A percentile compares a stretch with the other conserved stretches of the same genome.
Evolutionary conservation across 352 stramenopile species (phyloP).

Genomic region (Phytopythium boreale): DNA sequence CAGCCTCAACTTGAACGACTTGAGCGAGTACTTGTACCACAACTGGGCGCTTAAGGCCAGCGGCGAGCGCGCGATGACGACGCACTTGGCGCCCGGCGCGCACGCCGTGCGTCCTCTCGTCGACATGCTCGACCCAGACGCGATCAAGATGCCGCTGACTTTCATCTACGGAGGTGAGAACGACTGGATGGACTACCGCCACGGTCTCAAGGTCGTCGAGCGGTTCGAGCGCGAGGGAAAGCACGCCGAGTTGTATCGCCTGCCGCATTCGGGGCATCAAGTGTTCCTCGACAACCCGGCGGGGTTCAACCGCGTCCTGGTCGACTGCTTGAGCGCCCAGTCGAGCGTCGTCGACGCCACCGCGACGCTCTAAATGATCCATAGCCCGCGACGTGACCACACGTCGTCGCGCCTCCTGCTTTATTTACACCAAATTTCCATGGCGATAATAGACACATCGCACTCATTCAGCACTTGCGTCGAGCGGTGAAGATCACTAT

Average conservation of each 20-base stretch:
- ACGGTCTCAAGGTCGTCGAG: conserved; percentile 61
- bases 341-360: conserved; percentile 14
- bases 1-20: conserved; percentile 49
- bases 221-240: conserved; percentile 32
- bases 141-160: conserved; percentile 73
- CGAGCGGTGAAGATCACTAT: conserved; percentile 63
- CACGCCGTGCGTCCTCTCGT: conserved; percentile 65
- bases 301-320: conserved; percentile 63
- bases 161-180: conserved; percentile 81
- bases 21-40: conserved; percentile 82
- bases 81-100: conserved; percentile 67
- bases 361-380: neutral
- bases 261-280: conserved; percentile 71
- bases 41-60: conserved; percentile 82
- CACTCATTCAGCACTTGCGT: conserved; percentile 16
- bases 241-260: conserved; percentile 46
- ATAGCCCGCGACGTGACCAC: neutral
- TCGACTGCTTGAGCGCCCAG: conserved; percentile 30
- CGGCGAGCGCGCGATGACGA: conserved; percentile 71
- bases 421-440: neutral
- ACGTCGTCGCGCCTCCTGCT: neutral
- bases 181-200: conserved; percentile 86
- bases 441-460: neutral
- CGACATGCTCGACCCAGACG: conserved; percentile 51
- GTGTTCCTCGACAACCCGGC: conserved; percentile 81